Base-by-base conservation (phyloP, 2,329 filamentous ascomycete species). In the Cordyceps militaris region DNA sequence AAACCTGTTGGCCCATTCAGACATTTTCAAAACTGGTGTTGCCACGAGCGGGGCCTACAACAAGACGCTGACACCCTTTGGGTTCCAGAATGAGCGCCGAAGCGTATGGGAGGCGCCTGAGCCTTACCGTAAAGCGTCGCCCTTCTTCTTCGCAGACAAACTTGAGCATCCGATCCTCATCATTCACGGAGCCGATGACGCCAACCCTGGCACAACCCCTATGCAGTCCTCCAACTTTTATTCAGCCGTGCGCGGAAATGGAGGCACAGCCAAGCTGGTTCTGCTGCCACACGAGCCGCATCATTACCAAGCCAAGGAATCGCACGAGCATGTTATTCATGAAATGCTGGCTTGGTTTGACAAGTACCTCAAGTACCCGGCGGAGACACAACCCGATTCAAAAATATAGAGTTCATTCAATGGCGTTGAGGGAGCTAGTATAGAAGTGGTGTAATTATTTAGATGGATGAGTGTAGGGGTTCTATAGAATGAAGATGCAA, bases 41-140 rank as follows among this genome's bases (percentile, higher is more conserved):
- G 54, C 54, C 24, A 49, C 46, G 34, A 56, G 54, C 34, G 54
- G 54, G 19, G 54, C 44, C 4, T 56, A 49, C 44, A 56, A 56
- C 54, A 56, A 56, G 54, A 49, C 46, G n/a, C 44, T 56, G n/a
- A 56, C 54, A 14, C 54, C 54, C 2, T 56, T 56, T 34, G 54
- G 54, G 7, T 56, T 56, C 46, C 54, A 56, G 54, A 56, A 43
- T 21, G 54, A 56, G 36, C 54, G 54, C 44, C 54, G 54, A 13
- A 42, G 42, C 30, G n/a, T 56, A 7, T 56, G 54, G 54, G 54
- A 56, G 19, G 54, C 54, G 7, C 54, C 46, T 14, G 54, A 56
- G 46, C 42, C 43, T 13, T 56, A 56, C 46, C 44, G 44, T 24
- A 49, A 56, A 26, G 44, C 34, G 19, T 56, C 54, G 44, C 19